phyloP scores from a whole-genome alignment of 2,329 filamentous ascomycete genomes.

The Exophiala sp. region DNA sequence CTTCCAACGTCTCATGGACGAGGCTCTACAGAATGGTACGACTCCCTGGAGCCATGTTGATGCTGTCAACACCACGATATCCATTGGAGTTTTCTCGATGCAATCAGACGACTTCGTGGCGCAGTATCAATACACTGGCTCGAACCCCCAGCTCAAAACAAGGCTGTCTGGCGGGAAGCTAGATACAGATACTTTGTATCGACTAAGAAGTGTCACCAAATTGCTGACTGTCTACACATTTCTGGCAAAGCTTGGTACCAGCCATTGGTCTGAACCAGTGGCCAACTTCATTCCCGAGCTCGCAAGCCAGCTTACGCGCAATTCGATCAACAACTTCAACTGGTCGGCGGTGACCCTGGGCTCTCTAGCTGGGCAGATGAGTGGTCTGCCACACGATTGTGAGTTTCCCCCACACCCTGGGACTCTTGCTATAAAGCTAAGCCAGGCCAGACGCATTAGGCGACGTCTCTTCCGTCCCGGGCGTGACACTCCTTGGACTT shows the following conservation, averaged over 20 bases:
- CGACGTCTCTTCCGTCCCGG: conserved; percentile 2
- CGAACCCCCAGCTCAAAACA: background rate
- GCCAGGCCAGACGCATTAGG: background rate
- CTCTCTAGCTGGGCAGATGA: conserved; percentile 46
- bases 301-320: conserved; percentile 10
- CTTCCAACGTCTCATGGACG: background rate
- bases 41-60: conserved; percentile 3
- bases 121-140: conserved; percentile 7
- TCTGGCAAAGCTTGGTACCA: conserved; percentile 35
- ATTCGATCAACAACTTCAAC: conserved; percentile 28
- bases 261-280: conserved; percentile 38
- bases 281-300: conserved; percentile 41
- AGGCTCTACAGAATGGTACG: background rate
- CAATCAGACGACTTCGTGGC: conserved; percentile 6
- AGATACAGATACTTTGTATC: conserved; percentile 28
- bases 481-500: conserved; percentile 1
- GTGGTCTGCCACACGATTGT: conserved; percentile 12
- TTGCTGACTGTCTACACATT: conserved; percentile 38
- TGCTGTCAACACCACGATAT: conserved; percentile 4
- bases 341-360: conserved; percentile 51
- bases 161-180: conserved; percentile 9
- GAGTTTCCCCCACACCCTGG: background rate
- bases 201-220: conserved; percentile 38
- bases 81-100: conserved; percentile 5
- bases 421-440: background rate